Conservation (phyloP, 345 rosid species). For the Arabis hirsuta region DNA sequence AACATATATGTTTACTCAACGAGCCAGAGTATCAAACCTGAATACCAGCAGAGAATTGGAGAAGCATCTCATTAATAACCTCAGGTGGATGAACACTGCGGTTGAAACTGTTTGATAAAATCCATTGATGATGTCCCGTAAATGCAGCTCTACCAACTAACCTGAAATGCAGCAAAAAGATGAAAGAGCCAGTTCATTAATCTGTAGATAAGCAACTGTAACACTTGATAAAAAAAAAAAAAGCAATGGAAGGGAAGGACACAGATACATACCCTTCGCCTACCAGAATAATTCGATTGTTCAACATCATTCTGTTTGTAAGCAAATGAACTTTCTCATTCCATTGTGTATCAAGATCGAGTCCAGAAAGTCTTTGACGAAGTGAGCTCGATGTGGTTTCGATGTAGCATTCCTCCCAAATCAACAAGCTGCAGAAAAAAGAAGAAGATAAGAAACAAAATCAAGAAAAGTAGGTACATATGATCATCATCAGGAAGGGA, state of each 20-base stretch:
- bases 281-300: constrained; percentile 68
- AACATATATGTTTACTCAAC: not conserved
- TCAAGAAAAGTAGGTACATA: not conserved
- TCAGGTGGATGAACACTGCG: constrained; percentile 71
- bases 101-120: constrained; percentile 60
- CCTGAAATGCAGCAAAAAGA: constrained; percentile 41
- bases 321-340: constrained; percentile 55
- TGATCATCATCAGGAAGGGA: too few species aligned
- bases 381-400: constrained; percentile 47
- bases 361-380: constrained; percentile 43
- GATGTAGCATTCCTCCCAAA: constrained; percentile 88
- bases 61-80: constrained; percentile 75
- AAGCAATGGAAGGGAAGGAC: not conserved
- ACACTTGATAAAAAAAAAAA: constrained; percentile 13
- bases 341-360: constrained; percentile 45
- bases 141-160: constrained; percentile 91
- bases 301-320: constrained; percentile 75
- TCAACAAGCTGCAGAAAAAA: constrained; percentile 62
- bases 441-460: not conserved
- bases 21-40: constrained; percentile 59
- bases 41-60: constrained; percentile 88
- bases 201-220: not conserved
- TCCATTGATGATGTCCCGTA: constrained; percentile 86
- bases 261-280: constrained; percentile 81
- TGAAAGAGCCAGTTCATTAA: constrained; percentile 11